Base-by-base conservation (phyloP, 768 basidiomycete genomes). In the Gautieria morchelliformis region DNA sequence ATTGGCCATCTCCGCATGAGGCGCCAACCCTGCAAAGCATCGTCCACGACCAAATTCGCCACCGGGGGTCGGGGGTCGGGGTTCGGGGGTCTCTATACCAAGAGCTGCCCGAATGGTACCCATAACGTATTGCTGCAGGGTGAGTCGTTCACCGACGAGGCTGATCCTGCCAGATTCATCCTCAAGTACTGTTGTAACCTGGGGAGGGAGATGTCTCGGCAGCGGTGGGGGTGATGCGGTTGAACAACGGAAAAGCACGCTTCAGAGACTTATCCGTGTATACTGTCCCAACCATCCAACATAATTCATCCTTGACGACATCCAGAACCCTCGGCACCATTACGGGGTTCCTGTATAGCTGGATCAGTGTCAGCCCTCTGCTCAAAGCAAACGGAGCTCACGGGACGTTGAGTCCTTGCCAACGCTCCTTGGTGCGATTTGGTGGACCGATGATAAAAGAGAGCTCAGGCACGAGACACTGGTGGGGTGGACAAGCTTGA, bases 201-300 rank as follows among this genome's bases (percentile, higher is more conserved):
- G 80, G 0, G 74, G 69, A 1, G 92, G 94, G 64, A 77, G 81
- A 65, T 87, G 85, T 98, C 68, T 94, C 95, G 96, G 30, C 40
- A 22, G 95, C 20, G 89, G 78, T n/a, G n/a, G n/a, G 0, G 91
- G 93, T 0, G 90, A 83, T 8, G 89, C 86, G 61, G 96, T 83
- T 51, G 92, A 90, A 70, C n/a, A 90, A 89, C 95, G 17, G 66
- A 42, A 59, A 50, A 11, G 51, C 46, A 2, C 95, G 95, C 66
- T 99, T 99, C 52, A 98, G 76, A 9, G 93, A 91, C 96, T 98
- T 99, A 59, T 99, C 93, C 84, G 98, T 87, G 69, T 97, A 99
- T 6, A 97, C 85, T 0, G 96, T 99, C 4, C 96, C 96, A 54
- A 96, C 74, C 59, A 98, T 80, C 69, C 87, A n/a, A n/a, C n/a